phyloP scores from a whole-genome alignment of 768 basidiomycete genomes.

The Auricularia sp. region DNA sequence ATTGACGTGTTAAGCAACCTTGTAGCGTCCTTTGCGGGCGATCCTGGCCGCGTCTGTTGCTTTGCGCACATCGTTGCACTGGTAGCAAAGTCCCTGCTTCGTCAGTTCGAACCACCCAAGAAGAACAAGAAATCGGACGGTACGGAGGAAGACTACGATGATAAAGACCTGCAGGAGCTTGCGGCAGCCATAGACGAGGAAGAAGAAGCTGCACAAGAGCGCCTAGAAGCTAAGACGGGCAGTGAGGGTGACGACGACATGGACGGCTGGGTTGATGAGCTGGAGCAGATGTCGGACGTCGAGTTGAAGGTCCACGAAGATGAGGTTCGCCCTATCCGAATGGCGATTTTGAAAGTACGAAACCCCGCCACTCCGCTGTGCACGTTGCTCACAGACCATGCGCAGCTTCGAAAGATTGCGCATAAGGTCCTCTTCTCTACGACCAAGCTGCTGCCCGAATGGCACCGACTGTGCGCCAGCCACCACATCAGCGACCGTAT shows the following conservation, averaged over 20 bases:
- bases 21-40: conserved; percentile 13
- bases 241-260: conserved; percentile 7
- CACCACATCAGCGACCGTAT: background rate
- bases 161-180: too few relatives aligned
- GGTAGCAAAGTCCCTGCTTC: conserved; percentile 20
- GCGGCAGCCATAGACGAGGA: background rate
- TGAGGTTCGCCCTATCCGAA: conserved; percentile 14
- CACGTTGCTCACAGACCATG: conserved; percentile 4
- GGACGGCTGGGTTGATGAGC: conserved; percentile 21
- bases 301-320: conserved; percentile 13
- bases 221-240: conserved; percentile 1
- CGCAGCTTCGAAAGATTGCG: conserved; percentile 14
- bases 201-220: conserved; percentile 9
- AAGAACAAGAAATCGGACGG: background rate
- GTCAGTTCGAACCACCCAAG: conserved; percentile 24
- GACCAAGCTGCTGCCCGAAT: conserved; percentile 14
- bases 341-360: conserved; percentile 24
- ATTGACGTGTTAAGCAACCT: conserved; percentile 1
- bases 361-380: too few relatives aligned
- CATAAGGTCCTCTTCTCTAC: conserved; percentile 16
- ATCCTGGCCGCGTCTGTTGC: conserved; percentile 13
- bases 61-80: conserved; percentile 23
- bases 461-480: conserved; percentile 5
- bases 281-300: conserved; percentile 5
- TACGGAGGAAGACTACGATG: too few relatives aligned